Evolutionary conservation across 169 alveolate genomes (phyloP).

Genomic region (Cryptosporidium parvum): DNA sequence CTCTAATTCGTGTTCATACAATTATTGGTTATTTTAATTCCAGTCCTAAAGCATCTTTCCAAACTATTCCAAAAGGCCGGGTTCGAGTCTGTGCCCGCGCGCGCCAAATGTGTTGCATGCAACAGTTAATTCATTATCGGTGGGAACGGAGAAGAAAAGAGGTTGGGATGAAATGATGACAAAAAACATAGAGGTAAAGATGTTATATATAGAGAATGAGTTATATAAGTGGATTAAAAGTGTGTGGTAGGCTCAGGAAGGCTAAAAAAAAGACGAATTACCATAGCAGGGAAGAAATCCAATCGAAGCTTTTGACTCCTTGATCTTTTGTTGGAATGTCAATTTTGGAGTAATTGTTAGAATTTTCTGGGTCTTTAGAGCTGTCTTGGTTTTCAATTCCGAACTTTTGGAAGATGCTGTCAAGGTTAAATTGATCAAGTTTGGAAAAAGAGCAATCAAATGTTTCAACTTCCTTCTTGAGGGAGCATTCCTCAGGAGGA

Average conservation of each 20-base stretch:
- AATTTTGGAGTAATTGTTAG: not conserved
- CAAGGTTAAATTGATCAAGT: not conserved
- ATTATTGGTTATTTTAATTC: not conserved
- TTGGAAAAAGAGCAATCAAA: constrained; percentile 3
- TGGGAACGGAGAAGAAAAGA: no score
- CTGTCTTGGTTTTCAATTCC: not conserved
- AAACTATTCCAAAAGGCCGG: not conserved
- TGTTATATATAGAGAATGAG: not conserved
- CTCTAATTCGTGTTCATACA: not conserved
- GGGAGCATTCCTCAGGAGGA: not conserved
- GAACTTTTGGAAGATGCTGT: not conserved
- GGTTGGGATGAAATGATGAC: not conserved
- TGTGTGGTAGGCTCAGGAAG: not conserved
- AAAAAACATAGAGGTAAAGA: not conserved
- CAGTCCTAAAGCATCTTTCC: not conserved
- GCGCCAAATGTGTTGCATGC: constrained; percentile 14
- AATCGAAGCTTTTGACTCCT: constrained; percentile 38
- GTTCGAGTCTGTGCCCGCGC: constrained; percentile 3
- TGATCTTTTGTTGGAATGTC: constrained; percentile 43
- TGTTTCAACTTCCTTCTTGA: not conserved
- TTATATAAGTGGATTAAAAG: not conserved
- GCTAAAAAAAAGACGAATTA: not conserved
- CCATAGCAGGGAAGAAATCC: constrained; percentile 54
- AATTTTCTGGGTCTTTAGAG: not conserved
- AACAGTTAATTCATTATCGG: not conserved